Base-by-base conservation (phyloP, 352 stramenopile genomes). In the Saprolegnia diclina region DNA sequence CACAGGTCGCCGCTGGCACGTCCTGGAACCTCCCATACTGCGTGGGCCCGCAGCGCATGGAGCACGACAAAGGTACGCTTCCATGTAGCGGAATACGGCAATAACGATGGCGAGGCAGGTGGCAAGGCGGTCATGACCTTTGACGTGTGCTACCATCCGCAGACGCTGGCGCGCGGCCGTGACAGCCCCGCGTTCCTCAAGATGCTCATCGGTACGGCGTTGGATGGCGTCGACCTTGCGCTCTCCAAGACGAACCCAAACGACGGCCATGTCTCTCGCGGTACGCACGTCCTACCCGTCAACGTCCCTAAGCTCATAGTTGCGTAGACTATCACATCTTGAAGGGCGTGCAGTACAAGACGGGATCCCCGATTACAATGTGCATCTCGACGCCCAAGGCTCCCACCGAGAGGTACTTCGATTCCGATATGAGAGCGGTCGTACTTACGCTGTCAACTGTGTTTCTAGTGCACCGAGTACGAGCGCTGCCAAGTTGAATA, bases 131-230 rank as follows among this genome's bases (percentile, higher is more conserved):
- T 89, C 19, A 67, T 78, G 10, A 96, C 91, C 0, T 97, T 96
- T 64, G 94, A 98, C 65, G 89, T 94, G 44, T 98, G 91, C 59
- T 97, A 97, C 71, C 88, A 98, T 67, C 86, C 93, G 21, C 71
- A 82, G 26, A 93, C 90, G 13, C 71, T 98, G 22, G 71, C 81
- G 57, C 83, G 89, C 54, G 85, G 83, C 53, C 77, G 75, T 14
- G 45, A 70, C 24, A 76, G 84, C 64, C 72, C 74, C 26, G 72
- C 79, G 46, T 98, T 96, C 69, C 75, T 77, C 11, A 78, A 97
- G 59, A 89, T 98, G 74, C 76, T 98, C 9, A 80, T 96, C 35
- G 76, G 79, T 22, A 97, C 91, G 19, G 81, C 85, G n/a, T 74
- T 97, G 35, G 89, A 98, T 56, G 85, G 85, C 4, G 74, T 97